Conservation (phyloP, 192 early-diverging fungal genomes). For the Entomortierella beljakovae region DNA sequence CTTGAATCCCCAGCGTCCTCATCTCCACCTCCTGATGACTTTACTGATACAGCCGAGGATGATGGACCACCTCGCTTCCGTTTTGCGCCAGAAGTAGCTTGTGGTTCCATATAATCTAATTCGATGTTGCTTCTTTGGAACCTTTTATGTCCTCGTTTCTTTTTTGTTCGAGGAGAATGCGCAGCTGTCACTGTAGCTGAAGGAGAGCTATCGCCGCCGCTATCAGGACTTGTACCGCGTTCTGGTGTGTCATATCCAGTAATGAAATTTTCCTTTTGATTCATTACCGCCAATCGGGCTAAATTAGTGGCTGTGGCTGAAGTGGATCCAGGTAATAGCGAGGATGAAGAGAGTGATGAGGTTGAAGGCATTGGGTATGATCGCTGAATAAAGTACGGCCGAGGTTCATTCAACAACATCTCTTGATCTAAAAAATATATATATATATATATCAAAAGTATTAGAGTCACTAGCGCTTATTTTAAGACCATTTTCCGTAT, state of each 20-base stretch:
- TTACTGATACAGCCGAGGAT: neutral
- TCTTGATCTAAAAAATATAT: constrained; percentile 34
- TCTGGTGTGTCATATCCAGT: constrained; percentile 25
- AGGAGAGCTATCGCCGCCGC: constrained; percentile 5
- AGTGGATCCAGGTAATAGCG: neutral
- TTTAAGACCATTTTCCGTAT: neutral
- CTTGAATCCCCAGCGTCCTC: constrained; percentile 3
- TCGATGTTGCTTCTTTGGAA: neutral
- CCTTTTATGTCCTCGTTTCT: constrained; percentile 17
- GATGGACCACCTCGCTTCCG: constrained; percentile 4
- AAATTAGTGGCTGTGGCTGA: constrained; percentile 16
- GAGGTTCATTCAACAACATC: constrained; percentile 45
- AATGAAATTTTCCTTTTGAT: constrained; percentile 23
- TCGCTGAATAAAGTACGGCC: constrained; percentile 32
- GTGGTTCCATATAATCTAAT: neutral
- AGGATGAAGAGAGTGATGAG: neutral
- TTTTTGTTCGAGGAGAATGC: constrained; percentile 9
- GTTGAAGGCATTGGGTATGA: constrained; percentile 9
- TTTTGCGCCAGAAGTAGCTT: neutral
- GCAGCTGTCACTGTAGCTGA: neutral
- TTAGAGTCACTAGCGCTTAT: too few species aligned
- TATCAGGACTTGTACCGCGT: constrained; percentile 44
- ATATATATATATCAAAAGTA: neutral
- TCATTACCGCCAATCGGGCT: constrained; percentile 33
- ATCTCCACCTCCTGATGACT: neutral